Evolutionary conservation across 179 eudicot genomes (phyloP).

Genomic region (Silene noctiflora): DNA sequence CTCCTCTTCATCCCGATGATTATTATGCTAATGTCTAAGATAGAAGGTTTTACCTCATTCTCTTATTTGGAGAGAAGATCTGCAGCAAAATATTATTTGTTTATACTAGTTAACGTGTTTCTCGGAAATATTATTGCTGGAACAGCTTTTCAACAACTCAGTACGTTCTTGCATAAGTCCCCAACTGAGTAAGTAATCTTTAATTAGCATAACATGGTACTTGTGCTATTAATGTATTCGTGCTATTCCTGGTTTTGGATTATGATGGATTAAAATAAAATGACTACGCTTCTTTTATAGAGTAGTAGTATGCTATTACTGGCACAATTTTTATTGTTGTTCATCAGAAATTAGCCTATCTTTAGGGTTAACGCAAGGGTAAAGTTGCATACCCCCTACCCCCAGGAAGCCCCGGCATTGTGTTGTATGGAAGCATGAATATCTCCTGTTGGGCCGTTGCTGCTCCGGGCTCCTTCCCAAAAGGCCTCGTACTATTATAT

Average conservation of each 20-base stretch:
- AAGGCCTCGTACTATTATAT: too few relatives aligned
- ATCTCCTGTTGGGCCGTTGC: too few relatives aligned
- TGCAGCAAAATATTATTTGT: slow-evolving; percentile 77
- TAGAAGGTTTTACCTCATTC: slow-evolving; percentile 71
- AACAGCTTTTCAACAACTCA: slow-evolving; percentile 78
- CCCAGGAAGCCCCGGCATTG: neutral
- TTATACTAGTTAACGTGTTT: slow-evolving; percentile 80
- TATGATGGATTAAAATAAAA: neutral
- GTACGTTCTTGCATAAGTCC: slow-evolving; percentile 53
- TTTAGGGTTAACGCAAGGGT: neutral
- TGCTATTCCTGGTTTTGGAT: neutral
- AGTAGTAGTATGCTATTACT: neutral
- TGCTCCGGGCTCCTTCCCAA: too few relatives aligned
- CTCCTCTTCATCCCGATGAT: slow-evolving; percentile 68
- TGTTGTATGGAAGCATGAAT: too few relatives aligned
- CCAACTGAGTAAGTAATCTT: slow-evolving; percentile 59
- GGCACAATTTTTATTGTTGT: neutral
- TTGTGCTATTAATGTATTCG: neutral
- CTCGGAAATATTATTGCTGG: slow-evolving; percentile 76
- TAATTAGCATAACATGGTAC: neutral
- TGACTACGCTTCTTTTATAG: neutral
- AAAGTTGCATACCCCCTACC: neutral
- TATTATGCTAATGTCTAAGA: slow-evolving; percentile 78
- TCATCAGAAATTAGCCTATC: neutral
- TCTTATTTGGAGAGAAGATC: slow-evolving; percentile 78